Conservation (phyloP, 108 stramenopile genomes). For the Epipyxis sp. region DNA sequence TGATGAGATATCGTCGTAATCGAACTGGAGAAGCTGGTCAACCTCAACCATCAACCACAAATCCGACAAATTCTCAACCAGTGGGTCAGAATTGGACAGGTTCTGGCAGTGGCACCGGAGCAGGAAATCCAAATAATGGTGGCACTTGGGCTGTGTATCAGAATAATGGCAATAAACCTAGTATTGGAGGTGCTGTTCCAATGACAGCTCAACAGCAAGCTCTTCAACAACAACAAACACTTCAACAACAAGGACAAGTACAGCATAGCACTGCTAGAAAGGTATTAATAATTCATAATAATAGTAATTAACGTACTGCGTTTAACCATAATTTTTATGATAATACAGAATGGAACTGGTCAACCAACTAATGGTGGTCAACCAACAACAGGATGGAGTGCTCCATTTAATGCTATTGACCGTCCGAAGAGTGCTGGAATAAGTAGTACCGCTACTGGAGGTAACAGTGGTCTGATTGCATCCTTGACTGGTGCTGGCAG, state of each 20-base stretch:
- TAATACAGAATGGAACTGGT: no score
- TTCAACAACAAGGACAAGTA: background rate
- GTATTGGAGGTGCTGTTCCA: background rate
- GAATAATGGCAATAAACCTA: background rate
- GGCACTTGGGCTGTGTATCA: conserved; percentile 10
- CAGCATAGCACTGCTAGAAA: no score
- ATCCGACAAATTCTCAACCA: no score
- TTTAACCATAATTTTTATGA: no score
- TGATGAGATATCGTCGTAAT: conserved; percentile 31
- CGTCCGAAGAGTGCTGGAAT: background rate
- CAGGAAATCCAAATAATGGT: background rate
- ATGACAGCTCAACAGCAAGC: background rate
- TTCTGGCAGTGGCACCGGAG: background rate
- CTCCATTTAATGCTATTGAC: background rate
- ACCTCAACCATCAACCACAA: no score
- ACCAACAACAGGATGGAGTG: background rate
- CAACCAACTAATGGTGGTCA: background rate
- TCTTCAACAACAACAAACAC: background rate
- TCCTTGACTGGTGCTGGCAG: background rate
- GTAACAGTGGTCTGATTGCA: background rate
- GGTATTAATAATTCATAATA: no score
- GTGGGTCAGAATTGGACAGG: no score
- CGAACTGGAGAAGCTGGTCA: background rate
- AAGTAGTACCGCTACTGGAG: background rate
- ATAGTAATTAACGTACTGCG: no score